A percentile compares a stretch with the other conserved stretches of the same genome.
phyloP scores from a whole-genome alignment of 2,329 filamentous ascomycete species.

The Cercospora sojina region DNA sequence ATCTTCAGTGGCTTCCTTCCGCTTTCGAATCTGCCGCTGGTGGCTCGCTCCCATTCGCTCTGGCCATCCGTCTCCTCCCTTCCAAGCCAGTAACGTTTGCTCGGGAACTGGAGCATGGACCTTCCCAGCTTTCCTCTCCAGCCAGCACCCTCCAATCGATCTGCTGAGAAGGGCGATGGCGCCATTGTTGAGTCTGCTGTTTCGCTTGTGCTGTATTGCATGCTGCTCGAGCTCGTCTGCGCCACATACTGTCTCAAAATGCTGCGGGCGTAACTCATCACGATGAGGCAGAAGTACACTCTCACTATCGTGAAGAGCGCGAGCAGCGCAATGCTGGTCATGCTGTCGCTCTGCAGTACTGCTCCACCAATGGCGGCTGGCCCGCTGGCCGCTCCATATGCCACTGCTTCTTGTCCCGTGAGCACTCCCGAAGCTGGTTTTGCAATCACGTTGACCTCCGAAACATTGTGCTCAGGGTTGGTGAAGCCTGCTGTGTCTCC shows the following conservation, averaged over 20 bases:
- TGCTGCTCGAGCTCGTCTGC: conserved; percentile 22
- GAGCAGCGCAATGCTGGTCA: conserved; percentile 77
- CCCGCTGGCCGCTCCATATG: conserved; percentile 44
- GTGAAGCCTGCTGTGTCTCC: conserved; percentile 65
- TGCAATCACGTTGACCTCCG: conserved; percentile 55
- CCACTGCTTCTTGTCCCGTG: conserved; percentile 55
- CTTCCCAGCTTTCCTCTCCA: conserved; percentile 79
- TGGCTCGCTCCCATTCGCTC: conserved; percentile 66
- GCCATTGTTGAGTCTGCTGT: conserved; percentile 48
- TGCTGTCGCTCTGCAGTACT: conserved; percentile 63
- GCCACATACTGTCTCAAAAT: conserved; percentile 69
- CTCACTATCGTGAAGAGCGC: conserved; percentile 70
- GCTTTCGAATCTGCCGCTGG: conserved; percentile 60
- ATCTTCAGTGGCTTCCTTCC: conserved; percentile 39
- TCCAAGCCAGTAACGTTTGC: conserved; percentile 78
- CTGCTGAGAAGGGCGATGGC: conserved; percentile 68
- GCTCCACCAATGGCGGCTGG: conserved; percentile 56
- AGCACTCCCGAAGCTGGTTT: conserved; percentile 47
- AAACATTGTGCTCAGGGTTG: conserved; percentile 58
- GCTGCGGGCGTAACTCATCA: conserved; percentile 78
- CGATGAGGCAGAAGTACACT: conserved; percentile 78
- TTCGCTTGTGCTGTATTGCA: conserved; percentile 39
- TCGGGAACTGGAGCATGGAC: conserved; percentile 67
- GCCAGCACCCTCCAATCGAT: conserved; percentile 71
- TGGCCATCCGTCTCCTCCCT: conserved; percentile 57